These are phyloP conservation scores for Thraustochytrium sp. DNA, from an alignment of 352 stramenopile species.

Conservation along the genomic window DNA sequence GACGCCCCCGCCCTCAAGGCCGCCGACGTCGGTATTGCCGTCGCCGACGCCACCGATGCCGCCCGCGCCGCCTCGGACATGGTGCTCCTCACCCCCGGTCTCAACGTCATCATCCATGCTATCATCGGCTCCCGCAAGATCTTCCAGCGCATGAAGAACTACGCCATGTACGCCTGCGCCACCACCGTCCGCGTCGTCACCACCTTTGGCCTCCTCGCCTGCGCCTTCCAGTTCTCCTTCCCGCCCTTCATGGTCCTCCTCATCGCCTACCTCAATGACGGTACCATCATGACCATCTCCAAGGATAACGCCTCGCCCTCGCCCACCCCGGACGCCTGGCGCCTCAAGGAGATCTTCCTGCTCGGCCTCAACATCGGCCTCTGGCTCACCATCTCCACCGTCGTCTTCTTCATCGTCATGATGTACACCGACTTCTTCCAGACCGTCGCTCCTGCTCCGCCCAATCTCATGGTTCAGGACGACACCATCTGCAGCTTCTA, in stretches of 20 bases:
- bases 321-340: conserved; percentile 4
- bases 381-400: conserved; percentile 15
- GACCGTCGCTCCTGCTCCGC: not conserved
- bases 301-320: conserved; percentile 58
- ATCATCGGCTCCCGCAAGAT: conserved; percentile 83
- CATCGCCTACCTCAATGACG: conserved; percentile 90
- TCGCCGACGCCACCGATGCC: conserved; percentile 93
- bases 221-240: conserved; percentile 57
- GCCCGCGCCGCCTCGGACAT: conserved; percentile 96
- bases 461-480: not conserved
- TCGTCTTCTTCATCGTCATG: conserved; percentile 26
- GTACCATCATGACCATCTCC: conserved; percentile 79
- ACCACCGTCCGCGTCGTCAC: conserved; percentile 80
- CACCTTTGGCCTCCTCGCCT: conserved; percentile 66
- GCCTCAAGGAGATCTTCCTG: conserved; percentile 10
- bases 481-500: conserved; percentile 36
- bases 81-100: conserved; percentile 86
- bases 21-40: conserved; percentile 69
- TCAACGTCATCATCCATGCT: conserved; percentile 80
- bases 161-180: conserved; percentile 86
- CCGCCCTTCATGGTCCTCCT: conserved; percentile 83
- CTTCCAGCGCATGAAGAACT: conserved; percentile 86
- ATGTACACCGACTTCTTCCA: conserved; percentile 42
- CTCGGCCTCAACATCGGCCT: not conserved
- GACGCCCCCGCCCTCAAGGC: conserved; percentile 91